Conservation (phyloP, 805 yeast species). For the Phaffomyces antillensis region DNA sequence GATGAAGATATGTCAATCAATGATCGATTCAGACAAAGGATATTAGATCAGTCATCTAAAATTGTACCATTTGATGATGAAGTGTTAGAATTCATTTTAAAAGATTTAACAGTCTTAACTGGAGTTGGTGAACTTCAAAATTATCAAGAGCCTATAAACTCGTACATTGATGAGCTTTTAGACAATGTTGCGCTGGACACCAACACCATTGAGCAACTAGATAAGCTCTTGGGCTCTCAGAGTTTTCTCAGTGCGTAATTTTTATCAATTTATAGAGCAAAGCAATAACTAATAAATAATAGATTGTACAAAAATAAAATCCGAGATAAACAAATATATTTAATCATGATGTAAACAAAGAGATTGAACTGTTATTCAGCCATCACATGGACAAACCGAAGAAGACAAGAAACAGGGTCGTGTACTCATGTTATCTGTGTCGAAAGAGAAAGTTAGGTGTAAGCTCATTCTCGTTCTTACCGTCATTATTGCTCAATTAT, state of each 20-base stretch:
- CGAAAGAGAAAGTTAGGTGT: conserved; percentile 3
- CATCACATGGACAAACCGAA: too few relatives aligned
- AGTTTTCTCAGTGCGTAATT: not conserved
- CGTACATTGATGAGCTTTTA: conserved; percentile 3
- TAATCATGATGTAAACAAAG: too few relatives aligned
- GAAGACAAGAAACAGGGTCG: conserved; percentile 2
- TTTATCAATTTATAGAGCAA: too few relatives aligned
- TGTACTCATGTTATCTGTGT: conserved; percentile 7
- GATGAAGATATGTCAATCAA: not conserved
- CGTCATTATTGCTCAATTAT: too few relatives aligned
- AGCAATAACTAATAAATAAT: too few relatives aligned
- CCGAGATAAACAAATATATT: too few relatives aligned
- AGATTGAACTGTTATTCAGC: too few relatives aligned
- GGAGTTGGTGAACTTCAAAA: conserved; percentile 3
- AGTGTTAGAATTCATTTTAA: not conserved
- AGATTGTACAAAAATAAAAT: too few relatives aligned
- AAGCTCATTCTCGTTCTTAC: not conserved
- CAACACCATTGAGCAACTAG: conserved; percentile 3
- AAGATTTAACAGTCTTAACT: conserved; percentile 1
- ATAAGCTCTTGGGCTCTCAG: conserved; percentile 1
- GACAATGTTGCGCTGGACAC: conserved; percentile 1
- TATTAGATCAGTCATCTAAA: not conserved
- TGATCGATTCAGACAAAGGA: not conserved
- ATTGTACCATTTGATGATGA: not conserved
- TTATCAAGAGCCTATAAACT: conserved; percentile 1